Percentiles rank a stretch among this genome's conserved stretches.
These are phyloP conservation scores for Dictyostelium purpureum DNA, from an alignment of 78 protist genomes.

Conservation along the genomic window DNA sequence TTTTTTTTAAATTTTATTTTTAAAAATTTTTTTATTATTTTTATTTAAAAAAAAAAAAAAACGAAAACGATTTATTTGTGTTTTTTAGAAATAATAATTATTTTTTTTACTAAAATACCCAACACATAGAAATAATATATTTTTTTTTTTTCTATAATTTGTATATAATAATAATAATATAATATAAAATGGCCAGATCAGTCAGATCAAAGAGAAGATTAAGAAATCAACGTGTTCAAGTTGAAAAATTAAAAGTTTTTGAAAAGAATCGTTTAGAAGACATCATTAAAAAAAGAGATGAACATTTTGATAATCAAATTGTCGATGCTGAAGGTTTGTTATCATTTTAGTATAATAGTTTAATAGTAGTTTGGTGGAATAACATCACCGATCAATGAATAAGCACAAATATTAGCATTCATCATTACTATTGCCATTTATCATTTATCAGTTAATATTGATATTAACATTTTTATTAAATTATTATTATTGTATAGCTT, in stretches of 20 bases:
- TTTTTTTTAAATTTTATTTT: too few species aligned
- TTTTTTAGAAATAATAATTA: too few species aligned
- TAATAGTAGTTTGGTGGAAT: neutral
- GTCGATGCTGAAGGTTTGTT: neutral
- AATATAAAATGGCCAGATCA: conserved; percentile 30
- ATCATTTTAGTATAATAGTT: neutral
- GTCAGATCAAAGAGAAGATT: conserved; percentile 25
- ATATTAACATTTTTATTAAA: neutral
- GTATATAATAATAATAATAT: too few species aligned
- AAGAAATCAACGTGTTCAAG: conserved; percentile 26
- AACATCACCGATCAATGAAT: too few species aligned
- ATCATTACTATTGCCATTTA: neutral
- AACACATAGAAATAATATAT: too few species aligned
- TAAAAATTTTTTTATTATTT: too few species aligned
- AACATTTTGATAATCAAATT: neutral
- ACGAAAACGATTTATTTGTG: too few species aligned
- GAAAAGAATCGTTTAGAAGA: conserved; percentile 3
- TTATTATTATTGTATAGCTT: neutral
- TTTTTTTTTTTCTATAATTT: too few species aligned
- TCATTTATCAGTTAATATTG: neutral
- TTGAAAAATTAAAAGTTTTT: neutral
- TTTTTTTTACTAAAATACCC: too few species aligned
- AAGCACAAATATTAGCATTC: neutral
- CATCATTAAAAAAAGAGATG: conserved; percentile 28
- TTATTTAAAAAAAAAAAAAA: too few species aligned